These are phyloP conservation scores for Galium porrigens DNA, from an alignment of 305 asterid species.

Conservation along the genomic window DNA sequence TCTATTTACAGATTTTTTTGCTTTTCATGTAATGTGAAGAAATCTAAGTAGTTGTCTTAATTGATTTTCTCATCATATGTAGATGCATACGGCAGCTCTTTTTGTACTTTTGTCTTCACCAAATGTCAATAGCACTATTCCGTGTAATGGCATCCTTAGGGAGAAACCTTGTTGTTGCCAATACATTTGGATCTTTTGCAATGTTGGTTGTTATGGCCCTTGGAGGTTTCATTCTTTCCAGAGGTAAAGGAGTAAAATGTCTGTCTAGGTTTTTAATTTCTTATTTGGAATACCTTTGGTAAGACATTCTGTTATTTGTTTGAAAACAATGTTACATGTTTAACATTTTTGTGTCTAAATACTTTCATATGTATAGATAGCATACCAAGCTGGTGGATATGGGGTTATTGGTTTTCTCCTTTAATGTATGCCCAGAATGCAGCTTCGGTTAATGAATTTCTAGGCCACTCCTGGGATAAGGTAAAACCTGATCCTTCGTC, in stretches of 20 bases:
- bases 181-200: slow-evolving; percentile 59
- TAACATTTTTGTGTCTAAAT: background rate
- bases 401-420: slow-evolving; percentile 97
- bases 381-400: slow-evolving; percentile 92
- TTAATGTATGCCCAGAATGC: slow-evolving; percentile 84
- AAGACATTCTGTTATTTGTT: background rate
- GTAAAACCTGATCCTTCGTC: slow-evolving; percentile 21
- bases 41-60: background rate
- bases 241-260: slow-evolving; percentile 11
- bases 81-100: slow-evolving; percentile 46
- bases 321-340: background rate
- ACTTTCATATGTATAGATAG: slow-evolving; percentile 40
- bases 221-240: slow-evolving; percentile 47
- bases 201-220: slow-evolving; percentile 42
- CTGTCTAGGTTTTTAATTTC: background rate
- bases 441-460: slow-evolving; percentile 84
- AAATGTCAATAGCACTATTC: slow-evolving; percentile 41
- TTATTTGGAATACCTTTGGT: background rate
- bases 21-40: background rate
- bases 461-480: slow-evolving; percentile 88
- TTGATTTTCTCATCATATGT: slow-evolving; percentile 10
- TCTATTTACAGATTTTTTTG: background rate
- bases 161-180: slow-evolving; percentile 51
- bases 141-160: slow-evolving; percentile 49
- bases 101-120: slow-evolving; percentile 31